Base-by-base conservation (phyloP, 2,329 filamentous ascomycete species). In the Calonectria pauciramosa region DNA sequence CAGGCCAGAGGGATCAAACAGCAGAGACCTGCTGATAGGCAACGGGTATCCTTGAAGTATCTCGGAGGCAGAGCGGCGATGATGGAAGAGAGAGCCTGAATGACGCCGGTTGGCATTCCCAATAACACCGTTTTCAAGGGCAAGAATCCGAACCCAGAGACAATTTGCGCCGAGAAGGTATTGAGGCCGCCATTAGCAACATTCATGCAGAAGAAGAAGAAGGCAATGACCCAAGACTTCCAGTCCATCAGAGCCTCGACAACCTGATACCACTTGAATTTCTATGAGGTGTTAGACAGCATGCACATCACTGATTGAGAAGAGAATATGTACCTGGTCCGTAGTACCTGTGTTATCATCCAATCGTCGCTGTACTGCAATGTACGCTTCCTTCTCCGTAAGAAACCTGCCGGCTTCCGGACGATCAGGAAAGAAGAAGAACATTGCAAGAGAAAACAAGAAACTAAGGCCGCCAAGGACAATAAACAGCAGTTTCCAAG, bases 221-320 rank as follows among this genome's bases (percentile, higher is more conserved):
- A 84, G 72, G 89, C 87, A 52, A 91, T 84, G 34, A 90, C 82
- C 89, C 88, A 91, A 0, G 89, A 89, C 80, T 91, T 90, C 11
- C 87, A 87, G 76, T 91, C 90, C 3, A 83, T 70, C 0, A 91
- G 79, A 54, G 88, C 89, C 80, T 91, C 89, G 7, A 81, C 64
- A 41, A 85, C 82, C 80, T 91, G 90, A 8, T 86, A 82, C 84
- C 86, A 87, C 56, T 85, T 85, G 34, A 63, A 63, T 28, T 38
- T 26, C 56, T 63, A 10, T 18, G 23, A 14, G 13, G 3, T 26
- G 20, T 63, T 11, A 63, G 56, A 38, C 16, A 16, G 11, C n/a
- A 41, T 26, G 2, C n/a, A 41, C 32, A 38, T 63, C 10, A 28
- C 3, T 8, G 36, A 41, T 34, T 13, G 36, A 26, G 18, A n/a